A percentile compares a stretch with the other conserved stretches of the same genome.
phyloP scores from a whole-genome alignment of 2,329 filamentous ascomycete genomes.

The Nothomitra cinnamomea region DNA sequence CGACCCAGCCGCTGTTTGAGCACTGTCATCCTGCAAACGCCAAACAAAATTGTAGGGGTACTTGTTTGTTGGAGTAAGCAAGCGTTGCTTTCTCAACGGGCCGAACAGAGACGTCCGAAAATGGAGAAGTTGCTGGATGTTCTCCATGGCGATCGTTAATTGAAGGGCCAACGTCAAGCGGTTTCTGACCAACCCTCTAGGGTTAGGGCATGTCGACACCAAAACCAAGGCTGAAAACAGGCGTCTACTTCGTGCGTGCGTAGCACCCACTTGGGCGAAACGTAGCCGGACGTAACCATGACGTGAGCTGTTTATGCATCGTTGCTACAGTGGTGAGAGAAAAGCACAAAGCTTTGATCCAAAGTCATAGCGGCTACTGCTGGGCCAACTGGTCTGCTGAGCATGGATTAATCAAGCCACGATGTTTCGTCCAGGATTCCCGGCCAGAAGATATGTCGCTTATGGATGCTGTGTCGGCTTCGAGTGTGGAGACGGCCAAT shows the following conservation, averaged over 20 bases:
- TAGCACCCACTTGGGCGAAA: too few species aligned
- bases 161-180: neutral
- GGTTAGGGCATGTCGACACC: neutral
- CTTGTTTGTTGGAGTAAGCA: constrained; percentile 1
- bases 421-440: neutral
- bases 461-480: neutral
- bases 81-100: too few species aligned
- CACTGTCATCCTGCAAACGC: too few species aligned
- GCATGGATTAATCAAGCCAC: neutral
- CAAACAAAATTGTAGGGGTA: neutral
- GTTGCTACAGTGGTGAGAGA: too few species aligned
- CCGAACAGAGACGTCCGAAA: too few species aligned
- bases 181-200: neutral
- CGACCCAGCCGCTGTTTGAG: too few species aligned
- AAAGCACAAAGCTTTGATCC: neutral
- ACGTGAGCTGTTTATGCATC: neutral
- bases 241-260: neutral
- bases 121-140: too few species aligned
- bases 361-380: neutral
- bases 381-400: neutral
- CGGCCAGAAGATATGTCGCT: neutral
- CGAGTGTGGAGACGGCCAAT: neutral
- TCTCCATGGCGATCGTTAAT: neutral
- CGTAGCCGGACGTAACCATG: neutral
- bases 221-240: neutral